Evolutionary conservation across 148 eudicot species (phyloP), one percentile per base, ranked within the genome.

Genomic region (Arbutus unedo): DNA sequence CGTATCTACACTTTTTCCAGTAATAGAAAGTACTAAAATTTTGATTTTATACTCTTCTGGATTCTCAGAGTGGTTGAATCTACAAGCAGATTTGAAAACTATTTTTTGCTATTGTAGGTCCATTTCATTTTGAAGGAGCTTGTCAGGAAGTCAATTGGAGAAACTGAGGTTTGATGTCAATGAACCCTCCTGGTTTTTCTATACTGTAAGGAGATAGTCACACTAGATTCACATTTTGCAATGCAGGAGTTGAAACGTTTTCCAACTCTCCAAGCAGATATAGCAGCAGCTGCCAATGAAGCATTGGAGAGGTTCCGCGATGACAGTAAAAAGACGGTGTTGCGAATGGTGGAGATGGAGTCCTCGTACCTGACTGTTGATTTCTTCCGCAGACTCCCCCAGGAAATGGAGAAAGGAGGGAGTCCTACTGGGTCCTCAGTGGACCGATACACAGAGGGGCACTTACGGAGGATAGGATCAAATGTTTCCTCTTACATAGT

Each of bases 291-390:
- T 66, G 91, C 93, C 51, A 76, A 88, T 83, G 92, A 88, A 81
- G 88, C 96, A 80, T 54, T 94, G 53, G 93, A 87, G 77, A 90
- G 88, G 85, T 94, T 93, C 77, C 93, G 91, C 43, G 93, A 91
- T 48, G 94, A 91, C 62, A 88, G 98, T 86, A 94, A 85, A 90
- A 91, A 89, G 87, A 90, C 92, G 8, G 91, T 88, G 38, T 62
- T 88, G 76, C 84, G 94, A 44, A 80, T 94, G 83, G 96, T 94
- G 54, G 98, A 92, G 79, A 94, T 94, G 98, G 98, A 94, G 68
- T 85, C 94, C 83, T 84, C 94, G 1, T 94, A 94, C 82, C 84
- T 93, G 80, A 92, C 94, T 3, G 91, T 89, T 54, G 94, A 91
- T 81, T 94, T 92, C 89, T 92, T 94, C 85, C 91, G 96, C 47